Evolutionary conservation across 768 basidiomycete species (phyloP).

Genomic region (Ramaria sp.): DNA sequence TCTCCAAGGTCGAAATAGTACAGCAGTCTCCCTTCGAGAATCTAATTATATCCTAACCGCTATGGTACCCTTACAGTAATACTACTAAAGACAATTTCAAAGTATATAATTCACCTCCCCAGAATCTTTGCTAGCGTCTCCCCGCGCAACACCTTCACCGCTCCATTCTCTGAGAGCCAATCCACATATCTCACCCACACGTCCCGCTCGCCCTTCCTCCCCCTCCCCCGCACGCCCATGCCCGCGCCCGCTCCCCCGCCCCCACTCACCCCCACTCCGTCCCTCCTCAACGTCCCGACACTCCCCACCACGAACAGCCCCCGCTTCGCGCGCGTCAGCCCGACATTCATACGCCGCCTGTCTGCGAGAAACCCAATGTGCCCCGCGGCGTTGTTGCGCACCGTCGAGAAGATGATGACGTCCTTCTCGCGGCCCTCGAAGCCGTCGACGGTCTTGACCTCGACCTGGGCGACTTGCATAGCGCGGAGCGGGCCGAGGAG

Average conservation of each 20-base stretch:
- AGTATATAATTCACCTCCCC: too few relatives aligned
- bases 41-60: too few relatives aligned
- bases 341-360: conserved; percentile 78
- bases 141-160: conserved; percentile 42
- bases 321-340: conserved; percentile 78
- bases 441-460: conserved; percentile 89
- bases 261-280: conserved; percentile 24
- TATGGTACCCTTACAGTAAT: too few relatives aligned
- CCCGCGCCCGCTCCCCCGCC: conserved; percentile 46
- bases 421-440: conserved; percentile 94
- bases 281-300: conserved; percentile 47
- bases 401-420: conserved; percentile 85
- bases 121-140: conserved; percentile 9
- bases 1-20: too few relatives aligned
- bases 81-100: too few relatives aligned
- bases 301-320: conserved; percentile 78
- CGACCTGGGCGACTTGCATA: conserved; percentile 55
- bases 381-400: conserved; percentile 68
- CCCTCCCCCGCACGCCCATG: conserved; percentile 17
- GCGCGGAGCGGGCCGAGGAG: conserved; percentile 58
- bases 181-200: conserved; percentile 55
- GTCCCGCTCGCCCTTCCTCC: conserved; percentile 32
- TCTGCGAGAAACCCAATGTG: conserved; percentile 87
- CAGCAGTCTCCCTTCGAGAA: too few relatives aligned
- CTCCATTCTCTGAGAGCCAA: conserved; percentile 38